A percentile compares a stretch with the other conserved stretches of the same genome.
Conservation (phyloP, 2,329 filamentous ascomycete species). For the Aquanectria penicillioides region DNA sequence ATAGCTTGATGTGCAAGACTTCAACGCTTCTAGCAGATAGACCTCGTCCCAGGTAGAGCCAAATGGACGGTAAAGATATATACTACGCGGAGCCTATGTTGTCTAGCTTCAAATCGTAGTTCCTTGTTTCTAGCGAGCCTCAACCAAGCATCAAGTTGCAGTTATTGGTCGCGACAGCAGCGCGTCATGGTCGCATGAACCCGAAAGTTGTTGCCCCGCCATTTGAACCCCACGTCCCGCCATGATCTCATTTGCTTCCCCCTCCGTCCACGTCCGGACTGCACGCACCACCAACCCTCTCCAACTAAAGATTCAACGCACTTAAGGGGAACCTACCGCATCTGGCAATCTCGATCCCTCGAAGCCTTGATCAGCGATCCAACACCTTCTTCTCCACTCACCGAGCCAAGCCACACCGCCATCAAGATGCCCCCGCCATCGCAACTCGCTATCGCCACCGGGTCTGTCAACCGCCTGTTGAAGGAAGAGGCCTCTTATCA, state of each 20-base stretch:
- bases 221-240: conserved; percentile 37
- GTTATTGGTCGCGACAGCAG: conserved; percentile 2
- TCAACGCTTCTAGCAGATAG: too few species aligned
- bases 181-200: conserved; percentile 11
- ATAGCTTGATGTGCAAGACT: too few species aligned
- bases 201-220: conserved; percentile 34
- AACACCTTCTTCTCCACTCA: background rate
- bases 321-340: too few species aligned
- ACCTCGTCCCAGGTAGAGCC: too few species aligned
- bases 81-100: too few species aligned
- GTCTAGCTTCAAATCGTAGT: too few species aligned
- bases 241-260: conserved; percentile 43
- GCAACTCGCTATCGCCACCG: conserved; percentile 81
- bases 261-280: conserved; percentile 24
- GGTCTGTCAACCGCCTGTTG: conserved; percentile 82
- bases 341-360: background rate
- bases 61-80: too few species aligned
- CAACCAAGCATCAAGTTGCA: background rate
- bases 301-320: conserved; percentile 9
- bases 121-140: too few species aligned
- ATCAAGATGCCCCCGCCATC: conserved; percentile 78
- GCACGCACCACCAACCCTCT: conserved; percentile 32
- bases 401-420: background rate
- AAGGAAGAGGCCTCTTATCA: conserved; percentile 94
- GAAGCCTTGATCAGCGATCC: too few species aligned